Base-by-base conservation (phyloP, 352 stramenopile genomes). In the Globisporangium spinosum region DNA sequence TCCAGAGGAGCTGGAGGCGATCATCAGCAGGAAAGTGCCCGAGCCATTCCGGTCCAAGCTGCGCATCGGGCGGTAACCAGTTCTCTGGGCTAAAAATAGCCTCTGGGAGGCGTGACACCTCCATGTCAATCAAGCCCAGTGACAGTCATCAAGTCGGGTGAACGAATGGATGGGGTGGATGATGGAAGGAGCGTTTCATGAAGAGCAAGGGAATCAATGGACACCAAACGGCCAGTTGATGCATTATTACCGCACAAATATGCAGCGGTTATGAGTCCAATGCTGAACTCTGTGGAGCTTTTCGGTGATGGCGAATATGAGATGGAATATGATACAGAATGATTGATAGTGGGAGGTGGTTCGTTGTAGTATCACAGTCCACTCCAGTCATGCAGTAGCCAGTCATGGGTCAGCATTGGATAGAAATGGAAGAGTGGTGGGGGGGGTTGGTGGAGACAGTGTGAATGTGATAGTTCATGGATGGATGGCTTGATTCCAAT, bases 11-110 rank as follows among this genome's bases (percentile, higher is more conserved):
- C 64, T 93, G 17, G 40, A 49, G 4, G 62, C 80, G 38, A 70
- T 76, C 2, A 45, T 90, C 34, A 55, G 66, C 45, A 62, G 49
- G 17, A 74, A 75, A 7, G 64, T 90, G 15, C 76, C 80, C 10
- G 25, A 40, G 10, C 67, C 74, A 34, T 68, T 91, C 10, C 68
- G 69, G 27, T 54, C 68, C n/a, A 93, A 93, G 67, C 77, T 77
- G 17, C 25, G 38, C 35, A 54, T 68, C 15, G 63, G 54, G 6
- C 35, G 54, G 7, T 57, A 23, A 59, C 15, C 22, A 29, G 32
- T 38, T 38, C 32, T 38, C 32, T 45, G 12, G 12, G 38, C 38
- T 45, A 45, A 45, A 45, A 45, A 45, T 45, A 45, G 38, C 12
- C 38, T 43, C 10, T 45, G 38, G 13, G 40, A 22, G 40, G 40